Evolutionary conservation across 2,329 filamentous ascomycete genomes (phyloP), one percentile per base, ranked within the genome.

Genomic region (Geosmithia putterillii): DNA sequence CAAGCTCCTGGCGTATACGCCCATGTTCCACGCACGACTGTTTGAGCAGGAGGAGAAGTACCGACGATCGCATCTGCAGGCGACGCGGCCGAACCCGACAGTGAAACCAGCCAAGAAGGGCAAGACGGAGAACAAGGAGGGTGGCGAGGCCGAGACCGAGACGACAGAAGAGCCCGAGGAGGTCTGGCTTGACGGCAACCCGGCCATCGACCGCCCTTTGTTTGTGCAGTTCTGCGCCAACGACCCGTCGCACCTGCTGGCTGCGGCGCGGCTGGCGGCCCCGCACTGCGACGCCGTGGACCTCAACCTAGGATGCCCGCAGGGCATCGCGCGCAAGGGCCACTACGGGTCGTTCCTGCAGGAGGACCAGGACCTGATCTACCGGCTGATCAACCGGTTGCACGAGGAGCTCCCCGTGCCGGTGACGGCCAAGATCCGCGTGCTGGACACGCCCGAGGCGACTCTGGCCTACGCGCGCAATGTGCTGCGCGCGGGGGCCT

Each of bases 181-280:
- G 10, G 61, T 64, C 6, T 85, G 79, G 61, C 80, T 96, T 21
- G 92, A 98, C 63, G 92, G 92, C 38, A 90, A 95, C 61, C 84
- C 88, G 0, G 57, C 71, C 14, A 69, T 88, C 46, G 92, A 98
- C 62, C 76, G 92, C 6, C 92, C 92, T 0, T 77, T 96, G 9
- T 88, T 95, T 53, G 90, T 95, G 3, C 92, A 98, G 57, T 98
- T 98, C 63, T 98, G 92, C 70, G 85, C 87, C 48, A 94, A 92
- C 61, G 81, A 92, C 47, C 78, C 87, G 0, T 74, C 83, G n/a
- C 78, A 83, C 43, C 73, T 95, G 18, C 77, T 96, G 40, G 72
- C 73, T 22, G 88, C 92, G 0, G 92, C 90, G 0, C 73, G 75
- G 49, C 73, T 81, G 47, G 89, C 87, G 0, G 81, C 84, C 5